Percentiles rank a stretch among this genome's conserved stretches.
These are phyloP conservation scores for Aspergillus terreus DNA, from an alignment of 2,329 filamentous ascomycete genomes.

Conservation along the genomic window DNA sequence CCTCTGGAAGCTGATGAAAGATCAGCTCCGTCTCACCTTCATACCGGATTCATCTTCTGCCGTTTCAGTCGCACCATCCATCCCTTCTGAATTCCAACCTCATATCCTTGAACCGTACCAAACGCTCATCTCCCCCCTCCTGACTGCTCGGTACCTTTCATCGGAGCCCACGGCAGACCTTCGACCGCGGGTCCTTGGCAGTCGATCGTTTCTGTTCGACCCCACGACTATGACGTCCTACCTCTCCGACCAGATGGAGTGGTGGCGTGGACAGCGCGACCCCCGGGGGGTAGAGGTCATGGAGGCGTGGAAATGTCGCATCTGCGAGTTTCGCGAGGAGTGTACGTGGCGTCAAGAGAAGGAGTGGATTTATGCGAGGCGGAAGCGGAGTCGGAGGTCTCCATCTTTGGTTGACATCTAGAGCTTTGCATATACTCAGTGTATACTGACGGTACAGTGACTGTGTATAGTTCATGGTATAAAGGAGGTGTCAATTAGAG, in stretches of 20 bases:
- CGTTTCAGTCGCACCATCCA: slow-evolving; percentile 23
- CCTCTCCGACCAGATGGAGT: slow-evolving; percentile 67
- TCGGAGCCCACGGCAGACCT: slow-evolving; percentile 25
- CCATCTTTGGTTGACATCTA: background rate
- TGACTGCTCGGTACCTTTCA: slow-evolving; percentile 43
- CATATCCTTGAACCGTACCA: slow-evolving; percentile 31
- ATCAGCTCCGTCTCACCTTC: slow-evolving; percentile 55
- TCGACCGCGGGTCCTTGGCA: slow-evolving; percentile 45
- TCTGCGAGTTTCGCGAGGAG: slow-evolving; percentile 74
- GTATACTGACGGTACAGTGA: background rate
- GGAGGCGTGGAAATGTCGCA: slow-evolving; percentile 83
- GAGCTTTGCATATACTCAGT: background rate
- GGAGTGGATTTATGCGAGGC: slow-evolving; percentile 54
- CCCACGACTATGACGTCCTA: slow-evolving; percentile 61
- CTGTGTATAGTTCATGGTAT: background rate
- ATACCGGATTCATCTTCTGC: slow-evolving; percentile 21
- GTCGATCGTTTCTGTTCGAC: slow-evolving; percentile 64
- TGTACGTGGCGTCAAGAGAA: slow-evolving; percentile 75
- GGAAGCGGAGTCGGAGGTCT: slow-evolving; percentile 24
- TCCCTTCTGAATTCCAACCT: slow-evolving; percentile 32
- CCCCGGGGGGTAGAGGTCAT: slow-evolving; percentile 74
- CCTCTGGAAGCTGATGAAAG: slow-evolving; percentile 62
- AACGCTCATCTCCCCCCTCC: slow-evolving; percentile 42
- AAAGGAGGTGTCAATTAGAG: background rate
- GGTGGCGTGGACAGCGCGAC: slow-evolving; percentile 77